Base-by-base conservation (phyloP, 176 grass and related monocot genomes). In the Melocanna baccifera region DNA sequence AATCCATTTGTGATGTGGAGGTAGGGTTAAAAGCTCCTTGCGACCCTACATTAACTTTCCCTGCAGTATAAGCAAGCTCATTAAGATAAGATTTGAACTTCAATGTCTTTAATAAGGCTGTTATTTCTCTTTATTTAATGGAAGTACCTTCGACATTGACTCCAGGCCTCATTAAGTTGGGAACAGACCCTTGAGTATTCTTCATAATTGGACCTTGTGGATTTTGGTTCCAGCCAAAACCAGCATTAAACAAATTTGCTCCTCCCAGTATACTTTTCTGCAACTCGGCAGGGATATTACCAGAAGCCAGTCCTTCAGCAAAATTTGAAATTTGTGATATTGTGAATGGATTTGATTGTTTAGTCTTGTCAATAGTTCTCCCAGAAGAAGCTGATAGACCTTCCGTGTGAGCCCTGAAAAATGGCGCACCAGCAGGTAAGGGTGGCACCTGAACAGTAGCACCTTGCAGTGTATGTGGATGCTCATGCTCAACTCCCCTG, bases 201-300 rank as follows among this genome's bases (percentile, higher is more conserved):
- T 94, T 89, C 56, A 81, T 59, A 63, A 77, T 72, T 86, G 86
- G 57, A 85, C 80, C 63, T 80, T 91, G 88, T 74, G 80, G 87
- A 69, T 88, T 95, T 76, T 90, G 96, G 70, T 84, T 92, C 96
- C 93, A 94, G 52, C 88, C 84, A 89, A 92, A 94, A 86, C 85
- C 79, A 73, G 87, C n/a, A 70, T 69, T 92, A 45, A 97, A 94
- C 74, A 89, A 63, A 89, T 81, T 93, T 37, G 73, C 69, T 69
- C 91, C 91, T 67, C 86, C 83, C 62, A 88, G 79, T 53, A 92
- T 87, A 74, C 89, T 89, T 89, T 94, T 96, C 70, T 95, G 93
- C 78, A 92, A 65, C 74, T 91, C 96, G 1, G 88, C n/a, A 47
- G 87, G 78, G 12, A 83, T 86, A 88, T 80, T 89, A 61, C 83